Evolutionary conservation across 169 alveolate genomes (phyloP).

Genomic region (Plasmodium vinckei): DNA sequence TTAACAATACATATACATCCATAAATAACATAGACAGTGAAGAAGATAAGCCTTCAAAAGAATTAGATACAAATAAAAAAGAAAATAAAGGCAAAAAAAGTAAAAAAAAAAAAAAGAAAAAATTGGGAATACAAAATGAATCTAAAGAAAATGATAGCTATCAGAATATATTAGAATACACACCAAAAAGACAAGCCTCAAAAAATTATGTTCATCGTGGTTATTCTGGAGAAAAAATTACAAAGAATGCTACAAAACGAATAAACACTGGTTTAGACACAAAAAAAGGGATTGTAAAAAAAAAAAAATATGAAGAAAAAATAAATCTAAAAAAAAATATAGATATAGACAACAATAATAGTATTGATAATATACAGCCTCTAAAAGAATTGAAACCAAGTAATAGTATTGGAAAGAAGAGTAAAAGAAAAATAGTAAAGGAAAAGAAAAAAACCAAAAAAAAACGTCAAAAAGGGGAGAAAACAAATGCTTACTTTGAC

Average conservation of each 20-base stretch:
- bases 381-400: slow-evolving; percentile 3
- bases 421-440: background rate
- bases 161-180: background rate
- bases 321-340: background rate
- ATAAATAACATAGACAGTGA: slow-evolving; percentile 41
- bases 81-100: slow-evolving; percentile 12
- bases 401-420: slow-evolving; percentile 4
- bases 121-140: background rate
- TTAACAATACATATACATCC: slow-evolving; percentile 20
- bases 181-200: background rate
- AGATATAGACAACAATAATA: slow-evolving; percentile 4
- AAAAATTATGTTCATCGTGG: background rate
- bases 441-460: slow-evolving; percentile 16
- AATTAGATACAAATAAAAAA: slow-evolving; percentile 6
- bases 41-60: slow-evolving; percentile 27
- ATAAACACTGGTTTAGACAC: slow-evolving; percentile 20
- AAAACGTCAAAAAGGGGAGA: background rate
- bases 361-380: background rate
- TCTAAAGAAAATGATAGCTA: background rate
- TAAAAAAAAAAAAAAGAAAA: slow-evolving; percentile 2
- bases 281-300: slow-evolving; percentile 13
- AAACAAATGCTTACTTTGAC: background rate
- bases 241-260: slow-evolving; percentile 8
- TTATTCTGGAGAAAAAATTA: slow-evolving; percentile 33
- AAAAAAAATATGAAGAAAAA: slow-evolving; percentile 11